These are phyloP conservation scores for Incumbomyces delicatus DNA, from an alignment of 2,329 filamentous ascomycete species.

Conservation along the genomic window DNA sequence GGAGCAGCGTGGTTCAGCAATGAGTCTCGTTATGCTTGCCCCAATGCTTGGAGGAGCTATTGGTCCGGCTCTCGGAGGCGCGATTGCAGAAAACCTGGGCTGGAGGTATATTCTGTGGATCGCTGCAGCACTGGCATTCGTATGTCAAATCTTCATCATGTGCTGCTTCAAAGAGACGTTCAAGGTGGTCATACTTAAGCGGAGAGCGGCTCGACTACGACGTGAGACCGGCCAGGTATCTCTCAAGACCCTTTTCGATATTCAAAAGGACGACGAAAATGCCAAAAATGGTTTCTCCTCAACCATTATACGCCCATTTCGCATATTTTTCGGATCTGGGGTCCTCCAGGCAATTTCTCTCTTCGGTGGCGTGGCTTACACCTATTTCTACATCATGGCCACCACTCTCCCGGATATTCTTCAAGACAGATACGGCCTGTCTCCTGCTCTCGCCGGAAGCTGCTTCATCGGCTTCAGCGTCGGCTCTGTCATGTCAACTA, in stretches of 20 bases:
- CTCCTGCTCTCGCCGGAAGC: slow-evolving; percentile 21
- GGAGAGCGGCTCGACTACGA: slow-evolving; percentile 23
- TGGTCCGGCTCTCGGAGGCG: slow-evolving; percentile 21
- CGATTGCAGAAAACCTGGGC: slow-evolving; percentile 15
- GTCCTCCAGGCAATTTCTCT: slow-evolving; percentile 42
- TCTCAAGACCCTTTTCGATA: slow-evolving; percentile 16
- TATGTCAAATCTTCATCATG: slow-evolving; percentile 20
- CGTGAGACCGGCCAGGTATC: slow-evolving; percentile 21
- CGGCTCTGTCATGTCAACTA: slow-evolving; percentile 21
- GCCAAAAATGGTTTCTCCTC: slow-evolving; percentile 25
- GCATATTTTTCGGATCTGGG: slow-evolving; percentile 47
- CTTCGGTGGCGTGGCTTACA: slow-evolving; percentile 39
- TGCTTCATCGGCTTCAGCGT: slow-evolving; percentile 20
- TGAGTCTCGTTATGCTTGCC: slow-evolving; percentile 49
- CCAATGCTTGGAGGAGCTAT: slow-evolving; percentile 37
- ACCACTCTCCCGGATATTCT: slow-evolving; percentile 29
- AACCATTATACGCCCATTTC: slow-evolving; percentile 44
- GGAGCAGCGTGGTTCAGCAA: slow-evolving; percentile 49
- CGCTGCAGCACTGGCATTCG: slow-evolving; percentile 11
- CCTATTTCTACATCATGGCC: slow-evolving; percentile 36
- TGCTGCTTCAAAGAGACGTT: slow-evolving; percentile 26
- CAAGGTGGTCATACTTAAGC: slow-evolving; percentile 23
- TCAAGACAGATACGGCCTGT: slow-evolving; percentile 22
- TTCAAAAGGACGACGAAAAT: slow-evolving; percentile 4
- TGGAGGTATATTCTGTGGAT: slow-evolving; percentile 22